Evolutionary conservation across 305 asterid species (phyloP).

Genomic region (Solanum hybrid): DNA sequence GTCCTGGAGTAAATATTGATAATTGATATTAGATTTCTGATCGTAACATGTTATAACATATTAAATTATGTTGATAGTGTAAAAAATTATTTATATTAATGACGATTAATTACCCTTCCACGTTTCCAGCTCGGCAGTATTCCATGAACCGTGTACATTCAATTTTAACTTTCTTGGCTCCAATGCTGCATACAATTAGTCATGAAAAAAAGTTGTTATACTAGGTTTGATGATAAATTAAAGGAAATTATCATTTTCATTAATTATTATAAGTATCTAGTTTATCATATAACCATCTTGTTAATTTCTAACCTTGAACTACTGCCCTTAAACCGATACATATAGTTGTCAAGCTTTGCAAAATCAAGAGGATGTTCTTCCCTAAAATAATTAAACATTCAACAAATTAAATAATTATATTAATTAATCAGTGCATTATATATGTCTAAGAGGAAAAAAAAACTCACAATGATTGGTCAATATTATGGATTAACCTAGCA

Average conservation of each 20-base stretch:
- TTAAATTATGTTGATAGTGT: background rate
- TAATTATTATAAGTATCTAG: background rate
- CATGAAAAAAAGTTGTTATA: background rate
- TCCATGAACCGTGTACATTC: constrained; percentile 63
- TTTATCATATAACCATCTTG: background rate
- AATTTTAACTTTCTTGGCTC: constrained; percentile 62
- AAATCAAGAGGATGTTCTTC: constrained; percentile 60
- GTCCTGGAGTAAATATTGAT: background rate
- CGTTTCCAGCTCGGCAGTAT: constrained; percentile 47
- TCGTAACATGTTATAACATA: background rate
- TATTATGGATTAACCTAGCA: constrained; percentile 33
- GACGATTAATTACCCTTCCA: constrained; percentile 44
- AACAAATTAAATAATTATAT: background rate
- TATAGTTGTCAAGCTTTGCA: constrained; percentile 39
- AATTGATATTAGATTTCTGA: background rate
- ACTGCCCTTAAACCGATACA: constrained; percentile 71
- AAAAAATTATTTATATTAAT: background rate
- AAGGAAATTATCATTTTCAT: background rate
- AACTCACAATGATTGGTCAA: constrained; percentile 62
- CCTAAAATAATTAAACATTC: constrained; percentile 18
- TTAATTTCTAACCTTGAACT: constrained; percentile 44
- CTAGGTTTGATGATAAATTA: background rate
- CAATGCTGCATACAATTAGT: constrained; percentile 45
- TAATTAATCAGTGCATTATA: background rate
- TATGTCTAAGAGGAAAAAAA: background rate